A percentile compares a stretch with the other conserved stretches of the same genome.
Evolutionary conservation across 2,329 filamentous ascomycete genomes (phyloP).

Genomic region (Alternaria dauci): DNA sequence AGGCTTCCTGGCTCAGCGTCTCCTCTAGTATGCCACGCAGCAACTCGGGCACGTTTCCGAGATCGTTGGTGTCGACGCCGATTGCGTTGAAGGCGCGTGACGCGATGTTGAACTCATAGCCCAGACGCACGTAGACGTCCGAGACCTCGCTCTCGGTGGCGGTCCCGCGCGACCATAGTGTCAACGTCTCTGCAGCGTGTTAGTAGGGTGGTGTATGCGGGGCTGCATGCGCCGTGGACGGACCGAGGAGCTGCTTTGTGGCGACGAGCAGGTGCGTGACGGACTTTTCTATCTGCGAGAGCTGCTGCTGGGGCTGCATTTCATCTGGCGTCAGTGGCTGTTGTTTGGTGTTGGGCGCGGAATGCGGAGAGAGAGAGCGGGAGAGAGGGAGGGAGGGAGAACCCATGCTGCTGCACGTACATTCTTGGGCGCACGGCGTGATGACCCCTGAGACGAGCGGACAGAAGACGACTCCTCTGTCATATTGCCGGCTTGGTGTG

Average conservation of each 20-base stretch:
- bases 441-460: slow-evolving; percentile 58
- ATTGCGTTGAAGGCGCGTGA: slow-evolving; percentile 97
- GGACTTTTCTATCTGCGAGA: slow-evolving; percentile 98
- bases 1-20: slow-evolving; percentile 95
- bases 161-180: slow-evolving; percentile 93
- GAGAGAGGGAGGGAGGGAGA: neutral
- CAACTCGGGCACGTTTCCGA: slow-evolving; percentile 93
- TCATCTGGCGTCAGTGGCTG: slow-evolving; percentile 27
- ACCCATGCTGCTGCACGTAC: slow-evolving; percentile 39
- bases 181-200: slow-evolving; percentile 75
- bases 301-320: slow-evolving; percentile 71
- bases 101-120: slow-evolving; percentile 99
- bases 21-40: slow-evolving; percentile 91
- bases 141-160: slow-evolving; percentile 95
- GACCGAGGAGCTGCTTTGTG: slow-evolving; percentile 86
- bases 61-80: slow-evolving; percentile 91
- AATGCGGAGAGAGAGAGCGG: slow-evolving; percentile 7
- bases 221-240: slow-evolving; percentile 19
- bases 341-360: slow-evolving; percentile 12
- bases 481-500: slow-evolving; percentile 26
- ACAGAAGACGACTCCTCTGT: slow-evolving; percentile 37
- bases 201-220: slow-evolving; percentile 20
- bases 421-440: slow-evolving; percentile 48
- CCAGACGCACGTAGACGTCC: slow-evolving; percentile 95
- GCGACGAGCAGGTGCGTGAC: slow-evolving; percentile 91